These are phyloP conservation scores for Acephala macrosclerotiorum DNA, from an alignment of 2,329 filamentous ascomycete genomes.

Conservation along the genomic window DNA sequence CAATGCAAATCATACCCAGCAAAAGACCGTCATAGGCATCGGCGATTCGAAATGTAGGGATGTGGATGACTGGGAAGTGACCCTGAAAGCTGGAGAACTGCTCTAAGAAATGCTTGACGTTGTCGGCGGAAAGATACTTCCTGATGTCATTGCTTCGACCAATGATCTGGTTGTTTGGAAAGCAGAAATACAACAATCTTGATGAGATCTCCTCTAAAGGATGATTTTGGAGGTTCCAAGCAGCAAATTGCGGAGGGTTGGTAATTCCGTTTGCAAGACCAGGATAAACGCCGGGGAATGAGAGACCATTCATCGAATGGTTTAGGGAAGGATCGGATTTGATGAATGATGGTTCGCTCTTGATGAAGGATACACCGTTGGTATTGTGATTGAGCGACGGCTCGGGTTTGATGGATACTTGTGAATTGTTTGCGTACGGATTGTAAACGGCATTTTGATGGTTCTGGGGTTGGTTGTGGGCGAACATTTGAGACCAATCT, in stretches of 20 bases:
- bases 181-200: conserved; percentile 64
- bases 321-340: conserved; percentile 64
- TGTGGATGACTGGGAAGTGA: conserved; percentile 77
- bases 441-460: conserved; percentile 62
- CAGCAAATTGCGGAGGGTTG: conserved; percentile 49
- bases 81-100: conserved; percentile 76
- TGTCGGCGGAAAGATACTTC: conserved; percentile 68
- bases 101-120: conserved; percentile 74
- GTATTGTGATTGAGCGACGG: conserved; percentile 55
- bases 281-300: conserved; percentile 36
- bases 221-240: conserved; percentile 51
- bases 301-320: conserved; percentile 47
- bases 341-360: conserved; percentile 63
- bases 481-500: conserved; percentile 81
- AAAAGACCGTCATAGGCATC: conserved; percentile 72
- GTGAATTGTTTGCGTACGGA: conserved; percentile 71
- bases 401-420: conserved; percentile 71
- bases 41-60: conserved; percentile 73
- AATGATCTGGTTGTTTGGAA: conserved; percentile 63
- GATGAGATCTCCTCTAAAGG: conserved; percentile 61
- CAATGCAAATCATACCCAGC: conserved; percentile 74
- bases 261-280: conserved; percentile 28
- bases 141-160: conserved; percentile 59
- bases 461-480: conserved; percentile 64
- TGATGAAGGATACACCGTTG: conserved; percentile 54